Conservation (phyloP, 176 grass and related monocot genomes). For the Cocos nucifera region DNA sequence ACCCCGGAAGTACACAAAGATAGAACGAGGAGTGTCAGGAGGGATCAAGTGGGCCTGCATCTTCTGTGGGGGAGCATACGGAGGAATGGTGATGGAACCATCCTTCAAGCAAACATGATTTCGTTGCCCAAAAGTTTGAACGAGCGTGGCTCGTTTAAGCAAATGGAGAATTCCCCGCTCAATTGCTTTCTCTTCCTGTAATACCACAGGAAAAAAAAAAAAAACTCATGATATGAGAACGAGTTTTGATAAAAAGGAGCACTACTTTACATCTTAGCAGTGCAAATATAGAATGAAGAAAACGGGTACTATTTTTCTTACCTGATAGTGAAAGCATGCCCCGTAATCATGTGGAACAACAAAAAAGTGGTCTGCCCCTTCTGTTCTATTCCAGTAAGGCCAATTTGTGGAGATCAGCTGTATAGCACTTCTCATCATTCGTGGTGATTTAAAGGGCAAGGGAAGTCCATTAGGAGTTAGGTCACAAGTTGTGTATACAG, state of each 20-base stretch:
- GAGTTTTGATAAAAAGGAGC: background rate
- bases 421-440: constrained; percentile 91
- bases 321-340: constrained; percentile 93
- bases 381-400: constrained; percentile 82
- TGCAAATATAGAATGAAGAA: background rate
- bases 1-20: constrained; percentile 89
- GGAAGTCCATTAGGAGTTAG: constrained; percentile 73
- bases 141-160: constrained; percentile 65
- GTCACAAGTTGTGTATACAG: constrained; percentile 88
- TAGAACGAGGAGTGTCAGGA: constrained; percentile 76
- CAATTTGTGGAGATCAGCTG: constrained; percentile 73
- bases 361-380: constrained; percentile 90
- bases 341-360: constrained; percentile 95
- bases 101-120: constrained; percentile 97
- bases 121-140: constrained; percentile 90
- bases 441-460: constrained; percentile 79
- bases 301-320: constrained; percentile 12
- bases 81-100: constrained; percentile 85
- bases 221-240: constrained; percentile 7
- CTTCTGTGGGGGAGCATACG: constrained; percentile 90
- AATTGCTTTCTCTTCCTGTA: constrained; percentile 88
- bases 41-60: constrained; percentile 93
- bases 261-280: too few relatives aligned
- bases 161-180: constrained; percentile 78
- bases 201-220: background rate